Base-by-base conservation (phyloP, 768 basidiomycete species). In the Hemileccinum impolitum region DNA sequence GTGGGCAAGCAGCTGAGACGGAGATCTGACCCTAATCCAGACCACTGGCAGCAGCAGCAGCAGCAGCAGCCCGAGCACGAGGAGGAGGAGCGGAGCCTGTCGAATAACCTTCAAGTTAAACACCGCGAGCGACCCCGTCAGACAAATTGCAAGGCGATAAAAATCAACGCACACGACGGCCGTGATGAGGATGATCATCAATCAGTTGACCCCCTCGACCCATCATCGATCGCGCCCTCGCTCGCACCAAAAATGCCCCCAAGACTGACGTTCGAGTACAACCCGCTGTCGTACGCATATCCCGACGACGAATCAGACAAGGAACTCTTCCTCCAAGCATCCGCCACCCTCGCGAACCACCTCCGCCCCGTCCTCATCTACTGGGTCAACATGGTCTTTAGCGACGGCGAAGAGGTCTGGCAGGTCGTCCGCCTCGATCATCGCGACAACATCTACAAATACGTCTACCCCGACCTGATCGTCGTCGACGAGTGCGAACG, bases 401-500 rank as follows among this genome's bases (percentile, higher is more conserved):
- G 6, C 36, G 59, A 61, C 18, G 59, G 62, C 13, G 54, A 54
- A 14, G 53, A 64, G 30, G 56, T 64, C 3, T 66, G 64, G 59
- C 64, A 64, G 6, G 63, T 59, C 51, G 53, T 61, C 13, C 63
- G 63, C 14, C 59, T 66, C 32, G 49, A 54, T 21, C 38, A 39
- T 4, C 58, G 40, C 5, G 55, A 52, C 38, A 23, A 40, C 21
- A 14, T 43, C 18, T 35, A 50, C 47, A 53, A 45, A 18, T 64
- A 66, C 45, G 51, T 62, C 30, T 67, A 64, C 12, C 64, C 65
- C 7, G 63, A 64, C 30, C 15, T 66, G 36, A 55, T 65, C 48
- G 63, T 62, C 23, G 54, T 64, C 36, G 56, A 64, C 6, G 51
- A 23, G 26, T 25, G 18, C 39, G 59, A 47, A 14, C 38, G 56